phyloP scores from a whole-genome alignment of 1,284 basidiomycete genomes.

The Trametes pubescens region DNA sequence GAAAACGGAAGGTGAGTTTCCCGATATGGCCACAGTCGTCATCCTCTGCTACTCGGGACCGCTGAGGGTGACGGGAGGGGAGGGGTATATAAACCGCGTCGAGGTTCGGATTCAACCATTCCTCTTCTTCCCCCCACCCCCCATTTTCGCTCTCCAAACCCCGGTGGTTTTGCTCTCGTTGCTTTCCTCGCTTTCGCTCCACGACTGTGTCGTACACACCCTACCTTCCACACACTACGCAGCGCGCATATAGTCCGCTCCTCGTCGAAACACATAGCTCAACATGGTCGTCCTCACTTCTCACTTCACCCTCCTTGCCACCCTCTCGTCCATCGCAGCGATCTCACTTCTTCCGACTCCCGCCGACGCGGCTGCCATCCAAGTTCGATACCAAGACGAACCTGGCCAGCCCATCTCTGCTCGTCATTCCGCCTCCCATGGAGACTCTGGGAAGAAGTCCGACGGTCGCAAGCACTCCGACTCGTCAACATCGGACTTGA shows the following conservation, averaged over 20 bases:
- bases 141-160: constrained; percentile 36
- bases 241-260: constrained; percentile 12
- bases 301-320: constrained; percentile 55
- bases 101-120: constrained; percentile 29
- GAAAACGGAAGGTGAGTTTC: constrained; percentile 21
- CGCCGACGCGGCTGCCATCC: constrained; percentile 48
- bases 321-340: constrained; percentile 52
- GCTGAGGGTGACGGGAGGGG: constrained; percentile 12
- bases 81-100: constrained; percentile 32
- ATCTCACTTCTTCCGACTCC: constrained; percentile 45
- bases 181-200: constrained; percentile 41
- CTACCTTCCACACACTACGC: constrained; percentile 18
- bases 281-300: constrained; percentile 57
- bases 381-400: constrained; percentile 34
- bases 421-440: constrained; percentile 29
- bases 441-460: neutral
- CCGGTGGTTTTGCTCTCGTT: constrained; percentile 40
- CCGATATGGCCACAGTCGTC: constrained; percentile 6
- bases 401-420: constrained; percentile 12
- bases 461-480: neutral
- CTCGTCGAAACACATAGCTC: constrained; percentile 10
- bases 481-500: neutral
- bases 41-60: constrained; percentile 11
- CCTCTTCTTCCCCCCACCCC: constrained; percentile 30
- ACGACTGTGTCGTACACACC: constrained; percentile 32